These are phyloP conservation scores for Arthrobotrys iridis DNA, from an alignment of 2,329 filamentous ascomycete species.

Conservation along the genomic window DNA sequence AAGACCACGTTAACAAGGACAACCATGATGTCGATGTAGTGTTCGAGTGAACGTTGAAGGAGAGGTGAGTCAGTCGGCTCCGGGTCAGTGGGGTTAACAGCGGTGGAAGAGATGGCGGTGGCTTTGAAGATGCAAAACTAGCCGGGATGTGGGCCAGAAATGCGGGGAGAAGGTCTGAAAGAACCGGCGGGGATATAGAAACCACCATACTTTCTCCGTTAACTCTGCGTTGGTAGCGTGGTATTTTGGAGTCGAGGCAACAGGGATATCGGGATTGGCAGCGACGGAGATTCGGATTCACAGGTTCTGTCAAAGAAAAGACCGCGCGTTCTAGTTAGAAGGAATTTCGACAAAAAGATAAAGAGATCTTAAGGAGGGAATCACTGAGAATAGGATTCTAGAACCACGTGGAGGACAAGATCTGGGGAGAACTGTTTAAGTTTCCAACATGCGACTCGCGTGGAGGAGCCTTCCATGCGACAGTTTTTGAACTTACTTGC, in stretches of 20 bases:
- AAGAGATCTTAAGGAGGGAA: too few species aligned
- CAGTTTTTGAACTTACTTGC: too few species aligned
- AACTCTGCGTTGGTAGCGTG: neutral
- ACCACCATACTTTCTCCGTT: constrained; percentile 54
- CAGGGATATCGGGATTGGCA: neutral
- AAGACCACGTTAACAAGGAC: constrained; percentile 71
- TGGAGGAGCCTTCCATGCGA: neutral
- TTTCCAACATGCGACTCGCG: neutral
- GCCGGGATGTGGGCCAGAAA: constrained; percentile 71
- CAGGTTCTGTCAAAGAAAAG: constrained; percentile 6
- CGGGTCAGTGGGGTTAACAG: constrained; percentile 73
- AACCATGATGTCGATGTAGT: constrained; percentile 78
- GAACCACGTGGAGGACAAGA: too few species aligned
- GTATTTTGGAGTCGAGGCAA: constrained; percentile 14
- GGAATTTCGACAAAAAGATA: too few species aligned
- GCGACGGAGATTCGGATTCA: constrained; percentile 9
- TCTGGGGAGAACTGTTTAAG: too few species aligned
- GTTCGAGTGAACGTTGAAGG: constrained; percentile 63
- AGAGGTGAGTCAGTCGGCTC: constrained; percentile 74
- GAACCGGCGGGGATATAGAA: constrained; percentile 52
- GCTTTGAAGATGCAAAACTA: constrained; percentile 69
- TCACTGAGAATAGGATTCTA: too few species aligned
- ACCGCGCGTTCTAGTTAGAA: too few species aligned
- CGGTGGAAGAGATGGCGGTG: constrained; percentile 69
- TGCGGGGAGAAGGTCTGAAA: constrained; percentile 65